phyloP scores from a whole-genome alignment of 2,329 filamentous ascomycete genomes.

The Cadophora sp. region DNA sequence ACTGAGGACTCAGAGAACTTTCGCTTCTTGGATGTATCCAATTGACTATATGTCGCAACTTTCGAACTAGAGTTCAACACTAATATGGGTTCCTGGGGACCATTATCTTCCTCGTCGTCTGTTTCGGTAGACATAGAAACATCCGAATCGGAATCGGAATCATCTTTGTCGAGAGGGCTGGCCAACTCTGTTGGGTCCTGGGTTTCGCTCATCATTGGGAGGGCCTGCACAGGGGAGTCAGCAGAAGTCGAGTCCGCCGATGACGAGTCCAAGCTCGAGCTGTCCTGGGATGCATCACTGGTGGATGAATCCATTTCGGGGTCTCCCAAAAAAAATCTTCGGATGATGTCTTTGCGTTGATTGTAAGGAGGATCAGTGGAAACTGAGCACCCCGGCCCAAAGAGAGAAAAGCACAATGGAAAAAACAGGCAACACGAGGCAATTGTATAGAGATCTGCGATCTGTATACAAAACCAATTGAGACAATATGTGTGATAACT shows the following conservation, averaged over 20 bases:
- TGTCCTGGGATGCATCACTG: conserved; percentile 38
- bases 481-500: conserved; percentile 30
- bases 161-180: conserved; percentile 34
- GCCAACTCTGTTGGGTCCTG: conserved; percentile 26
- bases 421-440: conserved; percentile 34
- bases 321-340: conserved; percentile 17
- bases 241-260: conserved; percentile 37
- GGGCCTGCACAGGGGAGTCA: conserved; percentile 34
- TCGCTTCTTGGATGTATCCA: conserved; percentile 39
- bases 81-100: background rate
- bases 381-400: conserved; percentile 20
- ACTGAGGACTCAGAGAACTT: conserved; percentile 35
- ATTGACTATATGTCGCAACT: conserved; percentile 8
- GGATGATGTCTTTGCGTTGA: conserved; percentile 18
- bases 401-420: conserved; percentile 37
- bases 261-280: conserved; percentile 39
- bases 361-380: conserved; percentile 24
- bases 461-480: conserved; percentile 40
- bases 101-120: conserved; percentile 42
- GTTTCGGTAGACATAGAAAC: conserved; percentile 48
- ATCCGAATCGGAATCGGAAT: conserved; percentile 47
- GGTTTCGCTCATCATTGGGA: conserved; percentile 23
- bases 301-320: conserved; percentile 38
- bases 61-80: conserved; percentile 22
- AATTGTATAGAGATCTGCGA: conserved; percentile 37